Evolutionary conservation across 495 filamentous ascomycete genomes (phyloP).

Genomic region (Penicillium parvum): DNA sequence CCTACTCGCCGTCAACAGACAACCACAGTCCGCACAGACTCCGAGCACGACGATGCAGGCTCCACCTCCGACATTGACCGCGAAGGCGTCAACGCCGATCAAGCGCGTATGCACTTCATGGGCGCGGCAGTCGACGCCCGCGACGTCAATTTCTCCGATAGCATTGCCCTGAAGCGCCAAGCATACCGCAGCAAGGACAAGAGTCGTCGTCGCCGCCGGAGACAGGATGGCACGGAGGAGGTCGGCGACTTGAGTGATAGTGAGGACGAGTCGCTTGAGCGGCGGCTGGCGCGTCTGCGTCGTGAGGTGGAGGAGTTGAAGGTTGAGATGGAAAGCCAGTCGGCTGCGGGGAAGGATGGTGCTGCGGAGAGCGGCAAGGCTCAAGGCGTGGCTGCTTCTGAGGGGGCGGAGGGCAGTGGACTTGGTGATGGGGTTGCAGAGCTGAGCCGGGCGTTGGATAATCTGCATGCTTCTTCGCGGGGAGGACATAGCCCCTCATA

Average conservation of each 20-base stretch:
- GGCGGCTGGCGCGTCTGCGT: slow-evolving; percentile 71
- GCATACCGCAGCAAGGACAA: slow-evolving; percentile 68
- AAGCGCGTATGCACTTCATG: slow-evolving; percentile 75
- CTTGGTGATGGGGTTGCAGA: slow-evolving; percentile 50
- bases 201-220: slow-evolving; percentile 50
- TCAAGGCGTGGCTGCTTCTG: slow-evolving; percentile 4
- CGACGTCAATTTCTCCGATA: slow-evolving; percentile 78
- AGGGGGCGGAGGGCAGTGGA: slow-evolving; percentile 24
- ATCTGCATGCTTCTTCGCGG: slow-evolving; percentile 44
- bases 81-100: slow-evolving; percentile 64
- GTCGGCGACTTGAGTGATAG: slow-evolving; percentile 64
- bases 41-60: slow-evolving; percentile 52
- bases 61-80: slow-evolving; percentile 65
- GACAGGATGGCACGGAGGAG: slow-evolving; percentile 50
- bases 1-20: slow-evolving; percentile 44
- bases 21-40: slow-evolving; percentile 60
- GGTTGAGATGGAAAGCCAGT: slow-evolving; percentile 48
- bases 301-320: slow-evolving; percentile 77
- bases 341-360: slow-evolving; percentile 10
- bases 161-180: slow-evolving; percentile 69
- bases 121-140: slow-evolving; percentile 68
- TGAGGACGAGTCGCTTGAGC: slow-evolving; percentile 66
- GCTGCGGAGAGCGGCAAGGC: neutral
- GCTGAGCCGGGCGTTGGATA: slow-evolving; percentile 62
- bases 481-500: slow-evolving; percentile 20